phyloP scores from a whole-genome alignment of 1,284 basidiomycete species.

The Rhodofomes roseus region DNA sequence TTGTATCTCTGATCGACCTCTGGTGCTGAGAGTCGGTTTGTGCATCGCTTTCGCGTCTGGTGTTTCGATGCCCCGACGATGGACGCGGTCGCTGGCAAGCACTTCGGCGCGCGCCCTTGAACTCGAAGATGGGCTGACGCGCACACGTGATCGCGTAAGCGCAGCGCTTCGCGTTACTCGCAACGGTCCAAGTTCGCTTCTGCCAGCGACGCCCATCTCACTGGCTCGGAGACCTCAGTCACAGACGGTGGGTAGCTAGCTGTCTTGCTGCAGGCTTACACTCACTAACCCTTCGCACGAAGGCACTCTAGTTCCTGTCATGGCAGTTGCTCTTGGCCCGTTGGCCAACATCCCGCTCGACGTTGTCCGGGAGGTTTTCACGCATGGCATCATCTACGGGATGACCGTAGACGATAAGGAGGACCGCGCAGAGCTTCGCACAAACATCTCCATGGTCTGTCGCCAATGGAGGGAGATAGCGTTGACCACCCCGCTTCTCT shows the following conservation, averaged over 20 bases:
- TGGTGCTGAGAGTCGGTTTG: not conserved
- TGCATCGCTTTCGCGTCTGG: no score
- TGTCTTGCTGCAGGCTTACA: not conserved
- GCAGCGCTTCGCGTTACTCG: not conserved
- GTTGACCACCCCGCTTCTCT: not conserved
- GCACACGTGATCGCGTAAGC: not conserved
- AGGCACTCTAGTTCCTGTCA: not conserved
- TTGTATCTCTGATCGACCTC: slow-evolving; percentile 6
- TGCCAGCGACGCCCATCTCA: not conserved
- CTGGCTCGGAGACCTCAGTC: not conserved
- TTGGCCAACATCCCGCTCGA: not conserved
- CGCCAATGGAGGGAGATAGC: not conserved
- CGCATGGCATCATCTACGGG: not conserved
- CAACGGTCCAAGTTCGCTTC: not conserved
- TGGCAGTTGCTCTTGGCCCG: not conserved
- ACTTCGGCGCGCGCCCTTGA: no score
- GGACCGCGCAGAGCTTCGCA: not conserved
- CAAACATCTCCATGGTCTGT: not conserved
- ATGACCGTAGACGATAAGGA: slow-evolving; percentile 1
- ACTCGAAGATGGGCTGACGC: not conserved
- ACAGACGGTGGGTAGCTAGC: not conserved
- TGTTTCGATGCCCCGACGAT: no score
- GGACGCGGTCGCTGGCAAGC: no score
- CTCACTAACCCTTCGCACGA: not conserved
- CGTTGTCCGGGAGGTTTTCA: not conserved